Conservation (phyloP, 495 filamentous ascomycete genomes). For the Penicillium coffeae region DNA sequence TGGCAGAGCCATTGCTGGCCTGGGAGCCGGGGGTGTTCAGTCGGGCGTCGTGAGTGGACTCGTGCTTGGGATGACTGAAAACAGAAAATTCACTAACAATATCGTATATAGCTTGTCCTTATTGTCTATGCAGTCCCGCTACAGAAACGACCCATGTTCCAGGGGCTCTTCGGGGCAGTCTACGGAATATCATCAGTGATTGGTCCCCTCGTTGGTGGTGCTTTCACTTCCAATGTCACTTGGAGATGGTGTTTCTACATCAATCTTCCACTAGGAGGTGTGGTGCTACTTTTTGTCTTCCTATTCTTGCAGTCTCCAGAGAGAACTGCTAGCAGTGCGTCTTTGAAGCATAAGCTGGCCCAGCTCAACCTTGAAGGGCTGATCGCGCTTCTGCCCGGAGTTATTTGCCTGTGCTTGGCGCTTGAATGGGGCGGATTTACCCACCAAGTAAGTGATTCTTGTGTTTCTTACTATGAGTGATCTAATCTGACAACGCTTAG, state of each 20-base stretch:
- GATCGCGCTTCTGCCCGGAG: not conserved
- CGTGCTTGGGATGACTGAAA: too few relatives aligned
- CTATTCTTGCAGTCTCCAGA: not conserved
- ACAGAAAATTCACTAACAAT: too few relatives aligned
- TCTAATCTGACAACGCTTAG: too few relatives aligned
- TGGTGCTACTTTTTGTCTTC: not conserved
- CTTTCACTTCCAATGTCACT: not conserved
- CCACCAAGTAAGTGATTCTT: too few relatives aligned
- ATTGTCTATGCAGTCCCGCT: constrained; percentile 51
- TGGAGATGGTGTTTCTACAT: constrained; percentile 8
- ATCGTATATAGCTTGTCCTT: constrained; percentile 40
- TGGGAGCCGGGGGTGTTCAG: constrained; percentile 59
- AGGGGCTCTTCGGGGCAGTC: constrained; percentile 31
- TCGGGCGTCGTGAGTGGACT: too few relatives aligned
- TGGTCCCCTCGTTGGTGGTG: constrained; percentile 23
- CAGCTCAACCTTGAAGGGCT: not conserved
- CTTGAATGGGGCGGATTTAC: not conserved
- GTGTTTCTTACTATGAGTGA: too few relatives aligned
- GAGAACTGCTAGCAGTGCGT: not conserved
- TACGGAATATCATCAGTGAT: constrained; percentile 52
- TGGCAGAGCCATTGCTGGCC: constrained; percentile 69
- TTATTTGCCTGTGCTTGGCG: not conserved
- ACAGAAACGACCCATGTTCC: constrained; percentile 44
- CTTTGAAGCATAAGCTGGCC: not conserved
- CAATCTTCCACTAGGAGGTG: not conserved